Percentiles rank a stretch among this genome's conserved stretches.
These are phyloP conservation scores for Paramyrothecium roridum DNA, from an alignment of 2,329 filamentous ascomycete genomes.

Conservation along the genomic window DNA sequence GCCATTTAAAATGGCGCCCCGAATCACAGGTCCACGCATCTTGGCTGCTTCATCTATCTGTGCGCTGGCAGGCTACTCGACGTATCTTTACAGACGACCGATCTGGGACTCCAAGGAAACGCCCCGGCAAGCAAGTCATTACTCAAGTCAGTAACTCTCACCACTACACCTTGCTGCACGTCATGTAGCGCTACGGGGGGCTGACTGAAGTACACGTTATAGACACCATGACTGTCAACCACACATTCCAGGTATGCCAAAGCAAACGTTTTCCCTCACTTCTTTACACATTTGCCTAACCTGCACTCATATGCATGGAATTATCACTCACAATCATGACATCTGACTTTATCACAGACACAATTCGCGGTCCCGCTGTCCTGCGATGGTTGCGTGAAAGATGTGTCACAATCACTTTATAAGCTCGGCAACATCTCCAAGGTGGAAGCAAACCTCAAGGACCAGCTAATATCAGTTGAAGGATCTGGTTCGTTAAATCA, in stretches of 20 bases:
- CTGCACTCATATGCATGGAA: slow-evolving; percentile 9
- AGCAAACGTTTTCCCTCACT: slow-evolving; percentile 7
- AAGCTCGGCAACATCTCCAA: slow-evolving; percentile 77
- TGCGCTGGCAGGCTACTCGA: slow-evolving; percentile 22
- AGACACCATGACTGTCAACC: slow-evolving; percentile 38
- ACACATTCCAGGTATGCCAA: slow-evolving; percentile 42
- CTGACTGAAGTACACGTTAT: slow-evolving; percentile 15
- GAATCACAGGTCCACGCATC: slow-evolving; percentile 19
- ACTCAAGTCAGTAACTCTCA: slow-evolving; percentile 13
- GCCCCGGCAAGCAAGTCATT: background rate
- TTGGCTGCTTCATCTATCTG: slow-evolving; percentile 23
- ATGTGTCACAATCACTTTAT: slow-evolving; percentile 75
- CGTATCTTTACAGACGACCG: slow-evolving; percentile 21
- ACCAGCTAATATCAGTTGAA: slow-evolving; percentile 81
- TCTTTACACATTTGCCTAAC: background rate
- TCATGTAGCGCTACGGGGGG: slow-evolving; percentile 15
- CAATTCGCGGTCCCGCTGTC: slow-evolving; percentile 93
- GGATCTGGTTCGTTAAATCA: slow-evolving; percentile 64
- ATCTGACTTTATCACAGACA: slow-evolving; percentile 55
- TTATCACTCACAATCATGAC: slow-evolving; percentile 25
- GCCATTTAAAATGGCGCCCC: slow-evolving; percentile 20
- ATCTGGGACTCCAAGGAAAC: slow-evolving; percentile 13
- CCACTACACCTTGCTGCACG: slow-evolving; percentile 11
- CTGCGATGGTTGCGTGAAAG: slow-evolving; percentile 85
- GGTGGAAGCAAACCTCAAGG: slow-evolving; percentile 76